Conservation (phyloP, 192 early-diverging fungal species). For the Podila clonocystis region DNA sequence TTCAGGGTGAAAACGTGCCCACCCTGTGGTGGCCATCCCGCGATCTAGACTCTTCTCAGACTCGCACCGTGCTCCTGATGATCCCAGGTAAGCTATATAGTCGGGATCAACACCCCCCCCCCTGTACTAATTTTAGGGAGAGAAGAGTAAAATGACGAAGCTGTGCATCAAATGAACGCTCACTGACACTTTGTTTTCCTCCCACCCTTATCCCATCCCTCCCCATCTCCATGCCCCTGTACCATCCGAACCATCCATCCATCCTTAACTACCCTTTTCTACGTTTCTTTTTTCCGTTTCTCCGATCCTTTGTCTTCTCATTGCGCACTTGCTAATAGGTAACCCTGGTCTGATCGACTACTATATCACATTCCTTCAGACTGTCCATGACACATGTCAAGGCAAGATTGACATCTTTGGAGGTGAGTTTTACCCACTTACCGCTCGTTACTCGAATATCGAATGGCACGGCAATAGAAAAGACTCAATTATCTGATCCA, state of each 20-base stretch:
- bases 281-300: conserved; percentile 1
- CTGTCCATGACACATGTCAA: conserved; percentile 58
- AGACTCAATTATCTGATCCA: too few relatives aligned
- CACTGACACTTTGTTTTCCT: not conserved
- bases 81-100: conserved; percentile 40
- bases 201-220: not conserved
- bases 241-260: not conserved
- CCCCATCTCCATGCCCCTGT: not conserved
- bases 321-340: conserved; percentile 46
- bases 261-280: not conserved
- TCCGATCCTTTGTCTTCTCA: conserved; percentile 47
- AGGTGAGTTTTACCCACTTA: conserved; percentile 36
- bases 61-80: conserved; percentile 43
- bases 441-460: not conserved
- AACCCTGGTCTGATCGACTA: conserved; percentile 88
- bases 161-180: not conserved
- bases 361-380: conserved; percentile 77
- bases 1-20: conserved; percentile 43
- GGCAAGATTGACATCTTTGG: conserved; percentile 70
- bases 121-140: not conserved
- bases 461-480: too few relatives aligned
- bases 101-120: not conserved
- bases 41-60: not conserved
- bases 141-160: not conserved
- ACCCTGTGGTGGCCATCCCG: conserved; percentile 48